Conservation (phyloP, 148 eudicot genomes). For the Rhododendron vialii region DNA sequence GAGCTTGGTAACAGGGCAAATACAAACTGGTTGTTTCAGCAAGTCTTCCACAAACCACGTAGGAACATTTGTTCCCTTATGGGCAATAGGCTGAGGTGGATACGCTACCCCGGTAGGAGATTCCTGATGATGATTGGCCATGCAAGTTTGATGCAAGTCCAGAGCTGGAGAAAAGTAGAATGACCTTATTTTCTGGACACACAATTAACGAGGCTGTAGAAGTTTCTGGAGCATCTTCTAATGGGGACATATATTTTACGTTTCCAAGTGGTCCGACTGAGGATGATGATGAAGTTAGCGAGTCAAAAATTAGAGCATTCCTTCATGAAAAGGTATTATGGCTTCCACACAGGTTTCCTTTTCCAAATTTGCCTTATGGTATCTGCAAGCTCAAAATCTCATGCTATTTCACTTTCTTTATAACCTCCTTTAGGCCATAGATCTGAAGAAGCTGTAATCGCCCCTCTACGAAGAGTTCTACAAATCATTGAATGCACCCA, state of each 20-base stretch:
- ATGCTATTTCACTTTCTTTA: background rate
- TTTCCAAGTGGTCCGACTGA: constrained; percentile 56
- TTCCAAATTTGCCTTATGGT: background rate
- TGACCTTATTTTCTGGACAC: constrained; percentile 24
- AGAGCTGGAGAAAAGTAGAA: constrained; percentile 29
- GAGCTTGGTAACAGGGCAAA: background rate
- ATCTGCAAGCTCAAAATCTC: background rate
- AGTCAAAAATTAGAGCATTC: constrained; percentile 71
- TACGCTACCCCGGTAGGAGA: no score
- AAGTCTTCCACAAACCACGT: background rate
- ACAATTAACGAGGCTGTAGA: constrained; percentile 20
- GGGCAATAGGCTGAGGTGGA: background rate
- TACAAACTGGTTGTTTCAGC: background rate
- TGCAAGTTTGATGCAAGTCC: constrained; percentile 52
- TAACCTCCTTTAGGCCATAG: constrained; percentile 44
- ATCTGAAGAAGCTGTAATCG: constrained; percentile 29
- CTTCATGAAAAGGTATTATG: constrained; percentile 68
- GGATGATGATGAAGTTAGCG: constrained; percentile 84
- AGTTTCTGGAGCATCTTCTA: constrained; percentile 30
- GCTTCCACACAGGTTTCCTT: background rate
- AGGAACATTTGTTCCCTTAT: no score
- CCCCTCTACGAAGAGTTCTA: constrained; percentile 63
- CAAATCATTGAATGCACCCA: constrained; percentile 47
- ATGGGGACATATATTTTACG: constrained; percentile 33
- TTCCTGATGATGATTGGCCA: constrained; percentile 57